Base-by-base conservation (phyloP, 2,329 filamentous ascomycete genomes). In the Pseudogymnoascus sp. region DNA sequence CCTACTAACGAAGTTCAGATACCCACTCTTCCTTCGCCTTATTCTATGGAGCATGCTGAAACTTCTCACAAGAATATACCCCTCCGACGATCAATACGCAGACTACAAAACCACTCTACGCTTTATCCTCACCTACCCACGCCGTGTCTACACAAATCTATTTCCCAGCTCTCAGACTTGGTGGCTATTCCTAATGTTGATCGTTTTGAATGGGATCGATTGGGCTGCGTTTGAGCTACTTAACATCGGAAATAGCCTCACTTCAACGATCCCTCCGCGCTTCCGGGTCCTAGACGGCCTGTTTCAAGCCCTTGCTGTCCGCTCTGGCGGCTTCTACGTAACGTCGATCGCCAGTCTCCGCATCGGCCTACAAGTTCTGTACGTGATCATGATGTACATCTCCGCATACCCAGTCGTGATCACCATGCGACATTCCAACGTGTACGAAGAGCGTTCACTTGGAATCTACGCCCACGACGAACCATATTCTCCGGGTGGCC, bases 301-400 rank as follows among this genome's bases (percentile, higher is more conserved):
- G 3, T 58, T 97, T 71, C 92, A 97, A 73, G 93, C 93, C 1
- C 86, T 88, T 0, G 87, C 90, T 4, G 97, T 93, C 1, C 81
- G 94, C 71, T 97, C 94, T 0, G 93, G 94, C 3, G 93, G 94
- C 0, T 96, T 97, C 70, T 81, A 89, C 1, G 89, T 89, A 28
- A 84, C 97, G 67, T 91, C 87, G 70, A 77, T 97, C 38, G 78
- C 88, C 1, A 76, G 82, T 0, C 78, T 99, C 1, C 92, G 97
- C 67, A 92, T 94, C 1, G 94, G 89, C 3, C 90, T 97, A 62
- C 92, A 96, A 69, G 91, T 95, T 11, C 90, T 92, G 22, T 97
- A 97, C 76, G 79, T 97, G 74, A 87, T 97, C 74, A 97, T 97
- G 93, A 97, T 97, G 94, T 97, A 97, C 74, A 96, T 97, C 63